phyloP scores from a whole-genome alignment of 441 rosid genomes.

The Adansonia gregorii region DNA sequence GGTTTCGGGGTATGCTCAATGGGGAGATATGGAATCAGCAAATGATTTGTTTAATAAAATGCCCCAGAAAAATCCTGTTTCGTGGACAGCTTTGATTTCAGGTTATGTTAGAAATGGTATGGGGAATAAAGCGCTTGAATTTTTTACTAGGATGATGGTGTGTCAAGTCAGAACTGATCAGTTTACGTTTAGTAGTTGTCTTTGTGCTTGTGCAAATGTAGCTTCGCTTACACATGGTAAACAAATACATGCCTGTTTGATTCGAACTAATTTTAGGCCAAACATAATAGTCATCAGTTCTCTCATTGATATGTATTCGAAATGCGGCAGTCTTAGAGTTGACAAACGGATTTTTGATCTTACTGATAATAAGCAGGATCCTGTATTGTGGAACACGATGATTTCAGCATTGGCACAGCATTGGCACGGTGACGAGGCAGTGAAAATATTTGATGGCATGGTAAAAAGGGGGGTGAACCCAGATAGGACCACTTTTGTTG shows the following conservation, averaged over 20 bases:
- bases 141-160: constrained; percentile 49
- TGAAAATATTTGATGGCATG: constrained; percentile 47
- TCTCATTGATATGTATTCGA: constrained; percentile 69
- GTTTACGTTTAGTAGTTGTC: constrained; percentile 64
- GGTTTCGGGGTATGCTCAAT: constrained; percentile 59
- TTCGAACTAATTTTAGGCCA: constrained; percentile 46
- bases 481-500: constrained; percentile 52
- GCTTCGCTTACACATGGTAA: constrained; percentile 60
- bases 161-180: constrained; percentile 52
- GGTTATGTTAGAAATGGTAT: constrained; percentile 60
- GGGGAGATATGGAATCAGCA: constrained; percentile 57
- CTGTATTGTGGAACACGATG: constrained; percentile 67
- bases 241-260: constrained; percentile 56
- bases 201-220: constrained; percentile 62
- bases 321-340: constrained; percentile 52
- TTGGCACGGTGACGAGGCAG: constrained; percentile 53
- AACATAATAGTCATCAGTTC: constrained; percentile 59
- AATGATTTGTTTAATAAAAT: constrained; percentile 45
- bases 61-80: constrained; percentile 55
- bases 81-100: constrained; percentile 68
- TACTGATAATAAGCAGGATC: constrained; percentile 42
- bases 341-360: constrained; percentile 47
- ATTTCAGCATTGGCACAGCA: constrained; percentile 65
- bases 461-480: constrained; percentile 49
- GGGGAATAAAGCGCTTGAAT: constrained; percentile 43